Conservation (phyloP, 805 yeast genomes). For the Komagataella kurtzmanii region DNA sequence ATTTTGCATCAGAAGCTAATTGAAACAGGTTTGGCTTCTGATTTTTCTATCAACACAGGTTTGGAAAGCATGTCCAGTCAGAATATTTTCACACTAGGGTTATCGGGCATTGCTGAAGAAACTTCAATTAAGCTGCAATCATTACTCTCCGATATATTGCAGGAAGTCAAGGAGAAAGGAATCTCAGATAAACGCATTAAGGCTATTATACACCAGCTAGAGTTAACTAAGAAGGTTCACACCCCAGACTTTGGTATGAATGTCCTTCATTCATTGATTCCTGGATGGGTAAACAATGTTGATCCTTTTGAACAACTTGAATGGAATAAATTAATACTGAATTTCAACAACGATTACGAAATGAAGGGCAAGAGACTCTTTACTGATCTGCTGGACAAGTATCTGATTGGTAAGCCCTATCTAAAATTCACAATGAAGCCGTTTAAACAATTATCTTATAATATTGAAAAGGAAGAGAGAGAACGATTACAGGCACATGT, state of each 20-base stretch:
- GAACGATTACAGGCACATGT: conserved; percentile 31
- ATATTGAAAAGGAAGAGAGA: conserved; percentile 42
- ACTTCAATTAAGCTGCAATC: conserved; percentile 28
- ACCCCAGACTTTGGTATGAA: conserved; percentile 84
- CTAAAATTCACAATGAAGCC: conserved; percentile 76
- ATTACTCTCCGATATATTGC: conserved; percentile 32
- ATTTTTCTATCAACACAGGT: conserved; percentile 81
- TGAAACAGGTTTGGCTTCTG: conserved; percentile 76
- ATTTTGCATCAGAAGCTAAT: conserved; percentile 79
- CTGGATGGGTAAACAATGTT: conserved; percentile 75
- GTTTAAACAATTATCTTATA: conserved; percentile 34
- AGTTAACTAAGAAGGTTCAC: conserved; percentile 71
- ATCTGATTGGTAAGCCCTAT: conserved; percentile 38
- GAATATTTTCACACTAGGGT: conserved; percentile 72
- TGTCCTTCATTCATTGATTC: conserved; percentile 57
- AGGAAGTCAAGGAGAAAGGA: conserved; percentile 25
- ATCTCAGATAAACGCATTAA: conserved; percentile 53
- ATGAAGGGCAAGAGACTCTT: conserved; percentile 43
- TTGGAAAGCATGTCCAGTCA: conserved; percentile 69
- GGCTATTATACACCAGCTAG: conserved; percentile 82
- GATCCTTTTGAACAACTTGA: conserved; percentile 61
- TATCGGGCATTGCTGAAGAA: conserved; percentile 53
- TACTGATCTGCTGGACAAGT: conserved; percentile 38
- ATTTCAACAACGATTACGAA: conserved; percentile 50
- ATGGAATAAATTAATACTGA: conserved; percentile 43